phyloP scores from a whole-genome alignment of 371 early-diverging fungal genomes.

The Zopfochytrium polystomum region DNA sequence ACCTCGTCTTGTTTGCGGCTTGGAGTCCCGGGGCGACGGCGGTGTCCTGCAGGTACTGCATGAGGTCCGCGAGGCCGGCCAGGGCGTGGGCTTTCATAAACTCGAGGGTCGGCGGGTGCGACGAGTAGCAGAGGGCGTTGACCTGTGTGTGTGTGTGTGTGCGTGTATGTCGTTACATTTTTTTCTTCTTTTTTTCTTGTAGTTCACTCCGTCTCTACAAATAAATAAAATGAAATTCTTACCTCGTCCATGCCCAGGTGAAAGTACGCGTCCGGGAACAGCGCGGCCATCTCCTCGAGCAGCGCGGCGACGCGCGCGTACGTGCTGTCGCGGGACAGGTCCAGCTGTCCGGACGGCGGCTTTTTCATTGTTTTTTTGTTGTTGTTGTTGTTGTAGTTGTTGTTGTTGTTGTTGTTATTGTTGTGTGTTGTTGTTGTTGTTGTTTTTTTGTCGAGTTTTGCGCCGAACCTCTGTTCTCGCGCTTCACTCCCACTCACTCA shows the following conservation, averaged over 20 bases:
- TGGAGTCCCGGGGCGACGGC: not conserved
- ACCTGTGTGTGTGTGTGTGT: too few relatives aligned
- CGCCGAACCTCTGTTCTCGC: too few relatives aligned
- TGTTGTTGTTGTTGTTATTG: too few relatives aligned
- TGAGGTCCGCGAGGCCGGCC: not conserved
- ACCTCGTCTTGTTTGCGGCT: not conserved
- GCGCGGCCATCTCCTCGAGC: conserved; percentile 1
- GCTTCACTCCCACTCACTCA: too few relatives aligned
- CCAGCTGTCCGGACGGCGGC: conserved; percentile 14
- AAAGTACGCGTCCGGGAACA: conserved; percentile 2
- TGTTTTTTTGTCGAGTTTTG: too few relatives aligned
- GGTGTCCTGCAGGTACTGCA: not conserved
- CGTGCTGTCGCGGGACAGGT: not conserved
- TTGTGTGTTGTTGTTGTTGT: too few relatives aligned
- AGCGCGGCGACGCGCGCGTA: not conserved
- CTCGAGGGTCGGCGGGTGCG: not conserved
- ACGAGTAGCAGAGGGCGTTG: conserved; percentile 7
- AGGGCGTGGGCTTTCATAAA: not conserved
- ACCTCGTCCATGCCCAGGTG: conserved; percentile 8
- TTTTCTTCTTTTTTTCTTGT: too few relatives aligned
- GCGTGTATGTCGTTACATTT: too few relatives aligned
- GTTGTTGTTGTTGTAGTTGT: too few relatives aligned
- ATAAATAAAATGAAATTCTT: too few relatives aligned
- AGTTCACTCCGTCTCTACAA: too few relatives aligned
- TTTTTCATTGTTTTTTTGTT: too few relatives aligned